These are phyloP conservation scores for Anisodus acutangulus DNA, from an alignment of 257 asterid genomes.

Conservation along the genomic window DNA sequence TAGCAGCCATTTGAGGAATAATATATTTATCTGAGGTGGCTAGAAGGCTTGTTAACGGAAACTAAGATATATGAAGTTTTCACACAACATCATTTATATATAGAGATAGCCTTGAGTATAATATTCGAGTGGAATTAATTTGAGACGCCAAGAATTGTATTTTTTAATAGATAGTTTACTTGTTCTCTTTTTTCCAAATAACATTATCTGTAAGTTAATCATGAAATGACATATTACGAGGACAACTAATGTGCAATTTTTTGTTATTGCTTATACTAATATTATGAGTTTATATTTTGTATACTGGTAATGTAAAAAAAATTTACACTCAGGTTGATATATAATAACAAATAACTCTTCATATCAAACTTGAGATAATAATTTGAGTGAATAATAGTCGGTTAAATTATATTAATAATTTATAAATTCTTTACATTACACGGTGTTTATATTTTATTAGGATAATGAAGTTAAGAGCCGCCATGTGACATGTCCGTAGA, in stretches of 20 bases:
- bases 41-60: background rate
- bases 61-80: background rate
- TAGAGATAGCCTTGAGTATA: constrained; percentile 5
- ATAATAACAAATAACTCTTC: too few relatives aligned
- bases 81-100: background rate
- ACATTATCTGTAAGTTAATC: background rate
- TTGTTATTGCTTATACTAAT: background rate
- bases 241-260: background rate
- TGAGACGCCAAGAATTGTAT: background rate
- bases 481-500: background rate
- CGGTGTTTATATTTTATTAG: background rate
- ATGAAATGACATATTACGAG: background rate
- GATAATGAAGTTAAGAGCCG: background rate
- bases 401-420: background rate
- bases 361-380: too few relatives aligned
- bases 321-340: too few relatives aligned
- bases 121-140: background rate
- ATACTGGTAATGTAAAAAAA: too few relatives aligned
- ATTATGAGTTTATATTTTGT: too few relatives aligned
- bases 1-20: constrained; percentile 18
- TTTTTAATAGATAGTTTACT: background rate
- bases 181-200: background rate
- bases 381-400: too few relatives aligned
- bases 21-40: background rate
- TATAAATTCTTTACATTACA: background rate